These are phyloP conservation scores for Pseudogymnoascus sp. DNA, from an alignment of 2,329 filamentous ascomycete species.

Conservation along the genomic window DNA sequence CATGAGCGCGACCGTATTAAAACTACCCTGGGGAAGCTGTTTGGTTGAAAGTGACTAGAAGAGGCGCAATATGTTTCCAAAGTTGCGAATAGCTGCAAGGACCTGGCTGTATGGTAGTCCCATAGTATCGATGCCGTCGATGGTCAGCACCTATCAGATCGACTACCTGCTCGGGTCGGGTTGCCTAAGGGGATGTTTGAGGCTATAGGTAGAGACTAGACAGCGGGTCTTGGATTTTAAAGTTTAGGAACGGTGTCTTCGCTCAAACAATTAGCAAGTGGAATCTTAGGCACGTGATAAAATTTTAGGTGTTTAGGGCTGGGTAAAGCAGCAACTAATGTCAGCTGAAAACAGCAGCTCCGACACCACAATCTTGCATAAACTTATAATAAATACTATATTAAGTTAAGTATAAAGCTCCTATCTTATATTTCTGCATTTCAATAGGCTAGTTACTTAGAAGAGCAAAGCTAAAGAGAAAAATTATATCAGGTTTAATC, in stretches of 20 bases:
- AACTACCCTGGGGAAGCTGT: not conserved
- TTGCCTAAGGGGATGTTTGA: not conserved
- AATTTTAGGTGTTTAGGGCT: no score
- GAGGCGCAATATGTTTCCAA: conserved; percentile 10
- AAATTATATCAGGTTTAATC: not conserved
- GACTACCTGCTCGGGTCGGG: conserved; percentile 1
- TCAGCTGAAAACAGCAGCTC: no score
- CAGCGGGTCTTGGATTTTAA: no score
- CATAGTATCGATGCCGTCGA: conserved; percentile 10
- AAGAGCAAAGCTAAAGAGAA: not conserved
- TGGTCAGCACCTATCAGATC: conserved; percentile 11
- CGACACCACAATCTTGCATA: no score
- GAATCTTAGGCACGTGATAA: no score
- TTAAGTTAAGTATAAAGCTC: no score
- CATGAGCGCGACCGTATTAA: not conserved
- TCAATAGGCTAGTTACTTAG: not conserved
- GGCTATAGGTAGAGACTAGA: no score
- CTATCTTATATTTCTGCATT: not conserved
- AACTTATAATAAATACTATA: no score
- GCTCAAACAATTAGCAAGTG: no score
- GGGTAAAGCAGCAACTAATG: no score
- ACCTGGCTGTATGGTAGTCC: conserved; percentile 8
- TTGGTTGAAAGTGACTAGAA: not conserved
- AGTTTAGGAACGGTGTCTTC: no score
- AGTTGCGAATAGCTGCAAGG: conserved; percentile 12